A percentile compares a stretch with the other conserved stretches of the same genome.
Evolutionary conservation across 495 filamentous ascomycete genomes (phyloP).

Genomic region (Platismatia glauca): DNA sequence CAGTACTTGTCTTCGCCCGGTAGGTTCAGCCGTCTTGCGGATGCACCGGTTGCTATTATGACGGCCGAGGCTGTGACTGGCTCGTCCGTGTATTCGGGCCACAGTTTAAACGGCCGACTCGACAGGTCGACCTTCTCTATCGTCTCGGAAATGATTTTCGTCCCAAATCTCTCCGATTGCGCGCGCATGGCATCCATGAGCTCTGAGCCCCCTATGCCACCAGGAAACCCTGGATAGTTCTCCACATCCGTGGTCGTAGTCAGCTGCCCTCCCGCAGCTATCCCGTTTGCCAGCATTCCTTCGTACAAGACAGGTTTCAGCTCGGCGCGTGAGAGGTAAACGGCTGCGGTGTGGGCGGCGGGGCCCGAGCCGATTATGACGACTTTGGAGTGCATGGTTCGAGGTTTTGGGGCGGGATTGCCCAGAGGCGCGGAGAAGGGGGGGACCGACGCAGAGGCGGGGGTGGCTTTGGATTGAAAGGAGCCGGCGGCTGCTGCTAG

Average conservation of each 20-base stretch:
- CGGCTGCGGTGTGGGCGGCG: conserved; percentile 90
- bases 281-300: conserved; percentile 94
- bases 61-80: conserved; percentile 76
- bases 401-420: conserved; percentile 30
- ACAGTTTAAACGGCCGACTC: conserved; percentile 81
- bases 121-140: conserved; percentile 82
- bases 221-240: conserved; percentile 92
- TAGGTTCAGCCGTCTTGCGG: conserved; percentile 71
- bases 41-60: conserved; percentile 93
- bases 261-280: conserved; percentile 89
- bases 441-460: conserved; percentile 33
- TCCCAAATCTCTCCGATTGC: conserved; percentile 87
- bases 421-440: conserved; percentile 36
- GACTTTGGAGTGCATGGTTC: conserved; percentile 32
- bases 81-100: conserved; percentile 65
- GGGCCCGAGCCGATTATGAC: conserved; percentile 83
- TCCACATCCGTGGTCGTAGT: conserved; percentile 98
- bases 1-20: conserved; percentile 90
- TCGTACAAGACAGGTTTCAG: conserved; percentile 85
- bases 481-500: conserved; percentile 59
- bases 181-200: conserved; percentile 94
- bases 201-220: conserved; percentile 72
- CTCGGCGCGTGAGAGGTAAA: conserved; percentile 92
- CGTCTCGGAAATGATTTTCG: conserved; percentile 84
- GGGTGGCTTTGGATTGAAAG: conserved; percentile 46